Percentiles rank a stretch among this genome's conserved stretches.
These are phyloP conservation scores for Phylloboletellus chloephorus DNA, from an alignment of 1,284 basidiomycete genomes.

Conservation along the genomic window DNA sequence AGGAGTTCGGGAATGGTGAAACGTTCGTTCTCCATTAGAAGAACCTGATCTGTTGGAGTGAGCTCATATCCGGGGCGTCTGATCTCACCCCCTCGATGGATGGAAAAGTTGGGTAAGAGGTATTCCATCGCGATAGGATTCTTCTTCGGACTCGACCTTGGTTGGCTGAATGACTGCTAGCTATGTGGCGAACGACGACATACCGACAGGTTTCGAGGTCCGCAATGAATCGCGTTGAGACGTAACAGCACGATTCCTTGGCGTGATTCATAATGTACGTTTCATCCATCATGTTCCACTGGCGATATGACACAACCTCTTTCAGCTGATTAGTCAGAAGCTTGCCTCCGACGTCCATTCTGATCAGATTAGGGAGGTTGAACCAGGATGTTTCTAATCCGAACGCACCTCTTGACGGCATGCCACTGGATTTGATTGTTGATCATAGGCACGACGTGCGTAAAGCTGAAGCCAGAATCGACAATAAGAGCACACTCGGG, in stretches of 20 bases:
- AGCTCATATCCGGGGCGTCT: slow-evolving; percentile 49
- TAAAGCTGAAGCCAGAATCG: slow-evolving; percentile 90
- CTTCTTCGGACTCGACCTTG: slow-evolving; percentile 42
- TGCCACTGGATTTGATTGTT: slow-evolving; percentile 69
- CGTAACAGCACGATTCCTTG: slow-evolving; percentile 85
- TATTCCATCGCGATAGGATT: slow-evolving; percentile 83
- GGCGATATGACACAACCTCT: slow-evolving; percentile 87
- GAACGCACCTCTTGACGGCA: slow-evolving; percentile 70
- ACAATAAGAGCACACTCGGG: slow-evolving; percentile 82
- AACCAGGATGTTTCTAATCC: slow-evolving; percentile 15
- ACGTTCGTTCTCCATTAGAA: slow-evolving; percentile 85
- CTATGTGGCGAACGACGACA: slow-evolving; percentile 27
- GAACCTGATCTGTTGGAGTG: slow-evolving; percentile 67
- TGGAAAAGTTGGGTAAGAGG: slow-evolving; percentile 82
- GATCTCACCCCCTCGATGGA: slow-evolving; percentile 65
- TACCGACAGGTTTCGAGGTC: slow-evolving; percentile 82
- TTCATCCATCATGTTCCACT: slow-evolving; percentile 98
- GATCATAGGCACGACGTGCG: slow-evolving; percentile 85
- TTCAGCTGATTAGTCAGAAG: slow-evolving; percentile 93
- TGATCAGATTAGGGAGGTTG: slow-evolving; percentile 33
- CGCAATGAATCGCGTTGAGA: slow-evolving; percentile 65
- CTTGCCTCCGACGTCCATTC: slow-evolving; percentile 92
- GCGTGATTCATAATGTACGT: slow-evolving; percentile 89
- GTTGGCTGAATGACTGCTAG: slow-evolving; percentile 18
- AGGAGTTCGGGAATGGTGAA: slow-evolving; percentile 86